These are phyloP conservation scores for Biscogniauxia marginata DNA, from an alignment of 2,329 filamentous ascomycete genomes.

Conservation along the genomic window DNA sequence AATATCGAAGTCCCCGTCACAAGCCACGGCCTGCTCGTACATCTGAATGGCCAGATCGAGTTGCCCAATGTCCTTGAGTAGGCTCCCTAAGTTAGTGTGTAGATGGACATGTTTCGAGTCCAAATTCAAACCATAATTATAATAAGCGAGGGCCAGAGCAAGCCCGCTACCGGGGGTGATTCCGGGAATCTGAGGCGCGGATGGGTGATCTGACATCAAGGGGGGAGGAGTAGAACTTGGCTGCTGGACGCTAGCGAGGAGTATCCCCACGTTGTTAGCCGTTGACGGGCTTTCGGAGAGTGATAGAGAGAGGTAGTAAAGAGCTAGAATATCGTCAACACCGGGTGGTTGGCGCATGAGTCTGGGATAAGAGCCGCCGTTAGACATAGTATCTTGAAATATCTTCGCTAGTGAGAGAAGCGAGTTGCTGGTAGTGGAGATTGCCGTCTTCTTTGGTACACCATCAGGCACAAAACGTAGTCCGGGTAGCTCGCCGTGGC, in stretches of 20 bases:
- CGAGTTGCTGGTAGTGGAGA: conserved; percentile 94
- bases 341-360: conserved; percentile 65
- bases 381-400: conserved; percentile 93
- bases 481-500: conserved; percentile 75
- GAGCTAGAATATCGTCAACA: conserved; percentile 85
- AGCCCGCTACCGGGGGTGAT: conserved; percentile 84
- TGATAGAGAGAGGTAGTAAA: conserved; percentile 94
- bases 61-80: conserved; percentile 95
- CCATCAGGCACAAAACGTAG: conserved; percentile 70
- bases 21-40: conserved; percentile 93
- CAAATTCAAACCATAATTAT: conserved; percentile 86
- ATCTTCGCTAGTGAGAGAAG: conserved; percentile 94
- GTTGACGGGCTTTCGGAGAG: conserved; percentile 95
- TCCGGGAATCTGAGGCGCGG: conserved; percentile 63
- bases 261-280: conserved; percentile 95
- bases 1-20: conserved; percentile 94
- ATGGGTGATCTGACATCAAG: conserved; percentile 28
- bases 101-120: conserved; percentile 91
- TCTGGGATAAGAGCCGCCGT: conserved; percentile 55
- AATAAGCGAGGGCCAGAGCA: conserved; percentile 85
- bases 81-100: conserved; percentile 92
- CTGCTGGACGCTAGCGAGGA: conserved; percentile 93
- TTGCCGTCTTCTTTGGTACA: conserved; percentile 71
- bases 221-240: conserved; percentile 38
- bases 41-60: conserved; percentile 89